Conservation (phyloP, 1,284 basidiomycete species). For the Thelephora terrestris region DNA sequence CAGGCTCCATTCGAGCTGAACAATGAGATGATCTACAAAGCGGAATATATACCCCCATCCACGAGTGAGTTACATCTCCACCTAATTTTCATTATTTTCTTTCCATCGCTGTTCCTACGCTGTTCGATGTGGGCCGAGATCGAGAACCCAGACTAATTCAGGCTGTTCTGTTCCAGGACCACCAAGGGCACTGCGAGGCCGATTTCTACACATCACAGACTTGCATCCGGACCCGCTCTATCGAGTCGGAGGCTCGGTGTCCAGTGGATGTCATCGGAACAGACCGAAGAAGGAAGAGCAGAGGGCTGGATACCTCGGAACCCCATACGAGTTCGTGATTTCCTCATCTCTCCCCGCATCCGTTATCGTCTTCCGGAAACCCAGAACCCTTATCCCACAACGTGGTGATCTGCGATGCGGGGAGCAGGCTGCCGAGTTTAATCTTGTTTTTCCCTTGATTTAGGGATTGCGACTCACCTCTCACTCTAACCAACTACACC, state of each 20-base stretch:
- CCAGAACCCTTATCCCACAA: not conserved
- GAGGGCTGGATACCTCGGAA: conserved; percentile 47
- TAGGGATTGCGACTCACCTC: conserved; percentile 83
- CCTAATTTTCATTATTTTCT: conserved; percentile 1
- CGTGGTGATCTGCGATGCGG: too few species aligned
- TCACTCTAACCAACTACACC: conserved; percentile 69
- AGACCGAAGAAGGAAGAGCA: conserved; percentile 46
- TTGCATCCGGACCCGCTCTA: conserved; percentile 73
- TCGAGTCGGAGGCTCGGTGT: conserved; percentile 33
- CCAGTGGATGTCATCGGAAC: conserved; percentile 55
- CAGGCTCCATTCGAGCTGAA: too few species aligned
- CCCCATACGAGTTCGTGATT: conserved; percentile 44
- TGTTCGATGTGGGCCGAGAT: too few species aligned
- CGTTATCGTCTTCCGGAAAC: not conserved
- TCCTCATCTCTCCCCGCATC: not conserved
- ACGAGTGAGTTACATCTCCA: conserved; percentile 1
- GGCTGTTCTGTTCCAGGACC: not conserved
- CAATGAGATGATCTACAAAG: too few species aligned
- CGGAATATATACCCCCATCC: not conserved
- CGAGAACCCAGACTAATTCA: too few species aligned
- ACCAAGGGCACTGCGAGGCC: conserved; percentile 48
- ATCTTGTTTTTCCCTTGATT: conserved; percentile 5
- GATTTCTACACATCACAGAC: conserved; percentile 74
- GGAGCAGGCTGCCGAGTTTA: not conserved
- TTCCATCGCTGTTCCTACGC: too few species aligned